These are phyloP conservation scores for Sclerotinia trifoliorum DNA, from an alignment of 2,329 filamentous ascomycete species.

Conservation along the genomic window DNA sequence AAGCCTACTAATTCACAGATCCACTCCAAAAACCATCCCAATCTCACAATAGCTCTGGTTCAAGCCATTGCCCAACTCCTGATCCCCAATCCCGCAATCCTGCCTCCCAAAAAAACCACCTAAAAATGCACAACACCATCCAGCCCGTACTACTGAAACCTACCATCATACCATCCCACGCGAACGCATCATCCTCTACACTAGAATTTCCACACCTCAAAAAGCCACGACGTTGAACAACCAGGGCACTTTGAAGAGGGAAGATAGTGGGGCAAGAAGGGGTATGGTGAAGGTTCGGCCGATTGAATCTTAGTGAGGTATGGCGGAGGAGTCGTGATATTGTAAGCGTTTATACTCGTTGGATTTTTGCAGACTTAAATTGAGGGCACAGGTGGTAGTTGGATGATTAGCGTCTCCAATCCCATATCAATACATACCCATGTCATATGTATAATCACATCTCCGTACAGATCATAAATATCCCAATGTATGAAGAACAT, in stretches of 20 bases:
- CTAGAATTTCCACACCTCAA: background rate
- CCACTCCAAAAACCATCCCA: background rate
- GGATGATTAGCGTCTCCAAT: background rate
- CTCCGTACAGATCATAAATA: background rate
- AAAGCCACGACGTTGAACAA: background rate
- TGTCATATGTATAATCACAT: background rate
- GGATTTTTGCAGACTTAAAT: background rate
- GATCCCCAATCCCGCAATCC: background rate
- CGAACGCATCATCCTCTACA: background rate
- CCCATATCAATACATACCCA: background rate
- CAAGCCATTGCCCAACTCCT: too few relatives aligned
- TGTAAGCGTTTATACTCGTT: background rate
- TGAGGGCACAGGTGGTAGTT: background rate
- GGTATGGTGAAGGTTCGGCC: background rate
- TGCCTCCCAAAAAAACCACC: background rate
- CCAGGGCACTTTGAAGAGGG: too few relatives aligned
- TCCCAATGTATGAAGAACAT: background rate
- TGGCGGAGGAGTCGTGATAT: background rate
- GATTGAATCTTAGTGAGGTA: background rate
- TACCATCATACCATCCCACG: background rate
- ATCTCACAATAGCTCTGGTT: too few relatives aligned
- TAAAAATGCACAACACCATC: background rate
- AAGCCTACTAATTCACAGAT: too few relatives aligned
- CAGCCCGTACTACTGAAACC: background rate
- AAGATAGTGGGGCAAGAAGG: background rate